phyloP scores from a whole-genome alignment of 2,329 filamentous ascomycete species.

The Aureobasidium sp. region DNA sequence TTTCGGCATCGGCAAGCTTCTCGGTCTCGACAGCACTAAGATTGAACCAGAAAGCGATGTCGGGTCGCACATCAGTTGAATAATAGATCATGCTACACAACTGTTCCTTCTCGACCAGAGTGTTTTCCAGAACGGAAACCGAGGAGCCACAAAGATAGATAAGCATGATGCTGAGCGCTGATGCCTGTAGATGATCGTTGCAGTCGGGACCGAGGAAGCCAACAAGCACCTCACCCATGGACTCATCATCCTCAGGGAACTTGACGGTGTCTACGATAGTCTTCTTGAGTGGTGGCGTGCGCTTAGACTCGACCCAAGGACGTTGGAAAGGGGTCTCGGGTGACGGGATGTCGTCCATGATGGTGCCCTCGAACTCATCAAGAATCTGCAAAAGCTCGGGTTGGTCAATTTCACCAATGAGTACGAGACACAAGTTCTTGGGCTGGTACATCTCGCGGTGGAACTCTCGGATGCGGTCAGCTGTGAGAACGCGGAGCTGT shows the following conservation, averaged over 20 bases:
- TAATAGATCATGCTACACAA: conserved; percentile 79
- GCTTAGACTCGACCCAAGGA: conserved; percentile 85
- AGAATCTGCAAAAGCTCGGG: conserved; percentile 69
- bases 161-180: conserved; percentile 70
- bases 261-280: conserved; percentile 71
- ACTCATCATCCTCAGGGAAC: conserved; percentile 96
- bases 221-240: conserved; percentile 77
- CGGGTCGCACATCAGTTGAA: conserved; percentile 69
- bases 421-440: conserved; percentile 82
- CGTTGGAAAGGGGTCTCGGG: conserved; percentile 68
- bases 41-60: conserved; percentile 76
- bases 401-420: conserved; percentile 89
- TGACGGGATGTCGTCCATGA: conserved; percentile 71
- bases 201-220: conserved; percentile 81
- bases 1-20: conserved; percentile 74
- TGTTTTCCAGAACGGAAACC: conserved; percentile 83
- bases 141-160: conserved; percentile 90
- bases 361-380: conserved; percentile 80
- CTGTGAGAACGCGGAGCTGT: conserved; percentile 73
- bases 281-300: conserved; percentile 62
- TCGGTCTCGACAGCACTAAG: conserved; percentile 80
- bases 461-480: conserved; percentile 87
- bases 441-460: conserved; percentile 98
- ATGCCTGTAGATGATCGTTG: conserved; percentile 50
- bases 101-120: conserved; percentile 86